Conservation (phyloP, 768 basidiomycete genomes). For the Chalciporus pseudorubinellus region DNA sequence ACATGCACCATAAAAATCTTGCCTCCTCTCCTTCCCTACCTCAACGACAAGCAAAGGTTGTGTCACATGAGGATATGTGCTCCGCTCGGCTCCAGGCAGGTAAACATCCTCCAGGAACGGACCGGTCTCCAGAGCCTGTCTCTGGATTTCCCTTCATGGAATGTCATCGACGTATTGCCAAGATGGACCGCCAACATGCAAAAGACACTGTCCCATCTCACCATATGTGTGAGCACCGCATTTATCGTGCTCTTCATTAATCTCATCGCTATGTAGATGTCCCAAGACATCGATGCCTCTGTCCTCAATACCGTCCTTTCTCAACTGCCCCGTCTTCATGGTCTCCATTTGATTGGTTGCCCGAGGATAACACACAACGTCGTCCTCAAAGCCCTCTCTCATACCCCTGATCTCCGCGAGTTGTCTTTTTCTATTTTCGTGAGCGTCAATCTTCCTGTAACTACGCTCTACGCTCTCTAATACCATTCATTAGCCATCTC, state of each 20-base stretch:
- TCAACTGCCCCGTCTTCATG: constrained; percentile 51
- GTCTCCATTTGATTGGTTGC: constrained; percentile 63
- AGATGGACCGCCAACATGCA: constrained; percentile 48
- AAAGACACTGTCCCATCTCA: constrained; percentile 49
- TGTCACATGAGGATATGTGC: constrained; percentile 49
- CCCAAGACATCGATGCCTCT: constrained; percentile 50
- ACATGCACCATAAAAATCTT: constrained; percentile 48
- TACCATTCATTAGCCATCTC: constrained; percentile 9
- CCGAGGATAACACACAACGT: constrained; percentile 50
- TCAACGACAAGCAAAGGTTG: constrained; percentile 46
- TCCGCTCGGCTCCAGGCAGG: constrained; percentile 51
- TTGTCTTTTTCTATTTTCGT: constrained; percentile 64
- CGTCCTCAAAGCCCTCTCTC: constrained; percentile 42
- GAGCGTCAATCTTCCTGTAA: constrained; percentile 16
- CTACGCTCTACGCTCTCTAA: constrained; percentile 4
- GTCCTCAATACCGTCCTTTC: constrained; percentile 47
- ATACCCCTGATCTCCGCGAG: constrained; percentile 56
- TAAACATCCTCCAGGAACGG: constrained; percentile 41
- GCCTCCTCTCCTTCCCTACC: constrained; percentile 46
- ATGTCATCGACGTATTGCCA: constrained; percentile 56
- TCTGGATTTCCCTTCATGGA: constrained; percentile 63
- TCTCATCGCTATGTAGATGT: constrained; percentile 40
- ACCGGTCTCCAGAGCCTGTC: constrained; percentile 43
- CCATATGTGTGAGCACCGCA: constrained; percentile 52
- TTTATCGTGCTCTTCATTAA: neutral